Evolutionary conservation across 2,329 filamentous ascomycete genomes (phyloP).

Genomic region (Fusarium citri): DNA sequence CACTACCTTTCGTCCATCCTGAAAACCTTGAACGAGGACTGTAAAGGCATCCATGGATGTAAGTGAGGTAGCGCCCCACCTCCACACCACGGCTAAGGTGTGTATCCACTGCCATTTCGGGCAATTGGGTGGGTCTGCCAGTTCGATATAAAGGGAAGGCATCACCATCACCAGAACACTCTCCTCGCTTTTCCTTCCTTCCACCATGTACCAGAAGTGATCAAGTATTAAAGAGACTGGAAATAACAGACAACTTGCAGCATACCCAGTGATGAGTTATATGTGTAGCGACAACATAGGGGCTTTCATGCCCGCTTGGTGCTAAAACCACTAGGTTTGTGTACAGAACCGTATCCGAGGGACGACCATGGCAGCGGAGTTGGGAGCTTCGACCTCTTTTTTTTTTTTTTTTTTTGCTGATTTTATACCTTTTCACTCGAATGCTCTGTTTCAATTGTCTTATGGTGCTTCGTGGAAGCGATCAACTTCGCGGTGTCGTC

Average conservation of each 20-base stretch:
- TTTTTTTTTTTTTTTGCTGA: not conserved
- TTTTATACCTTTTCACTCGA: not conserved
- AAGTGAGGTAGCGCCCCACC: not conserved
- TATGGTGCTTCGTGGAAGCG: not conserved
- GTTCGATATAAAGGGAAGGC: not conserved
- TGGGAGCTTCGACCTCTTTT: not conserved
- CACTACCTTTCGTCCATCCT: not conserved
- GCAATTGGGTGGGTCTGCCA: not conserved
- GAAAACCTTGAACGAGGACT: not conserved
- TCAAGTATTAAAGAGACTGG: too few species aligned
- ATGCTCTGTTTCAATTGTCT: not conserved
- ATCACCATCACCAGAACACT: not conserved
- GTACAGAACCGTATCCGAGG: not conserved
- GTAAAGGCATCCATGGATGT: not conserved
- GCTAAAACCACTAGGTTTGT: too few species aligned
- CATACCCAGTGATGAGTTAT: too few species aligned
- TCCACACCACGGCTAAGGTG: not conserved
- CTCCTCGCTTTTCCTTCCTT: too few species aligned
- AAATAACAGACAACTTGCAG: too few species aligned
- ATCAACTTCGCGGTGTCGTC: not conserved
- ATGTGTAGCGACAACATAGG: too few species aligned
- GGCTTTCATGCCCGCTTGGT: too few species aligned
- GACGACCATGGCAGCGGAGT: not conserved
- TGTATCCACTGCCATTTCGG: too few species aligned
- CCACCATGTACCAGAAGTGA: too few species aligned